Percentiles rank a stretch among this genome's conserved stretches.
Evolutionary conservation across 2,329 filamentous ascomycete genomes (phyloP).

Genomic region (Sphaerulina vaccinii): DNA sequence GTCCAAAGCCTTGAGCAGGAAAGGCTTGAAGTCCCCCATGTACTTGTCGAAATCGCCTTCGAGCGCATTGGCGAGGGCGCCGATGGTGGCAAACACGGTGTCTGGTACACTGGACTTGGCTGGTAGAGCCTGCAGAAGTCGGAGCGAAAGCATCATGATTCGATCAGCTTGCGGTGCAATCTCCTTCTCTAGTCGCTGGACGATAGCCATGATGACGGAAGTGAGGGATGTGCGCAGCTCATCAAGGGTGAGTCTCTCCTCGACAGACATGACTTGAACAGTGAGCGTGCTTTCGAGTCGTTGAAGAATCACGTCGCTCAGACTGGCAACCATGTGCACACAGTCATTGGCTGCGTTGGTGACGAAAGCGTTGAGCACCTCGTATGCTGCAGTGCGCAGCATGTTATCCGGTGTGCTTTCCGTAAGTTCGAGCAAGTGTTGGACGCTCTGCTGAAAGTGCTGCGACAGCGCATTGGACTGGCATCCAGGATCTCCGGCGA

Average conservation of each 20-base stretch:
- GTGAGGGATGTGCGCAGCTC: conserved; percentile 97
- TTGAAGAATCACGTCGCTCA: conserved; percentile 86
- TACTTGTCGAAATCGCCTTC: conserved; percentile 95
- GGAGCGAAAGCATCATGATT: conserved; percentile 87
- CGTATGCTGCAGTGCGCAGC: conserved; percentile 91
- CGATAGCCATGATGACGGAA: conserved; percentile 87
- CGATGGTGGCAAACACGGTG: conserved; percentile 86
- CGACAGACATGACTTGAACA: conserved; percentile 93
- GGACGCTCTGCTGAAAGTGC: conserved; percentile 90
- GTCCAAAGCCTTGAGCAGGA: conserved; percentile 87
- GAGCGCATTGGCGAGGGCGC: conserved; percentile 84
- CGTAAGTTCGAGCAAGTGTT: conserved; percentile 80
- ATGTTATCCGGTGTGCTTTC: conserved; percentile 83
- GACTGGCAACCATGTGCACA: conserved; percentile 71
- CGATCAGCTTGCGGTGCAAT: conserved; percentile 86
- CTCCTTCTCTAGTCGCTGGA: conserved; percentile 86
- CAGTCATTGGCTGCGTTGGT: conserved; percentile 87
- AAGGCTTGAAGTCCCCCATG: conserved; percentile 92
- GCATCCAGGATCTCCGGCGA: conserved; percentile 80
- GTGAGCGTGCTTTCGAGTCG: conserved; percentile 86
- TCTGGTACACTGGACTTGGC: conserved; percentile 93
- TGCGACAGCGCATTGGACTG: conserved; percentile 79
- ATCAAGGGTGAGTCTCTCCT: conserved; percentile 92
- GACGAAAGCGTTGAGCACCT: conserved; percentile 93
- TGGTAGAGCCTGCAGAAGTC: conserved; percentile 73